phyloP scores from a whole-genome alignment of 1,284 basidiomycete genomes.

The Naganishia cerealis region DNA sequence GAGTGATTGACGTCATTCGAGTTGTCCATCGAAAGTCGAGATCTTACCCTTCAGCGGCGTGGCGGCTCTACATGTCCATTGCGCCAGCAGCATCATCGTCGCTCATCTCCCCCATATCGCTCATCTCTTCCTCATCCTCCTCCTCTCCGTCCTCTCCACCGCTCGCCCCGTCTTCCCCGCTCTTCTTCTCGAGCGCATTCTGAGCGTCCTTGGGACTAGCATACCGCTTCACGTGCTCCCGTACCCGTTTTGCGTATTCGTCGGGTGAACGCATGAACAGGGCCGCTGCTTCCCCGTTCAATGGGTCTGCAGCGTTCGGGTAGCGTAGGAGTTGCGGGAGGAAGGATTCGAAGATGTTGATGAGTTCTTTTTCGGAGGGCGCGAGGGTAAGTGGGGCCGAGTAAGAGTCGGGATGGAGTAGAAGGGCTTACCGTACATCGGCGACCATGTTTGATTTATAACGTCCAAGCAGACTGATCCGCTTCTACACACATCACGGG shows the following conservation, averaged over 20 bases:
- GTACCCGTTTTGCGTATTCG: constrained; percentile 87
- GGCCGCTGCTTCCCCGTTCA: constrained; percentile 96
- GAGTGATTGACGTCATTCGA: not conserved
- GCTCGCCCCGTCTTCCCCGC: constrained; percentile 50
- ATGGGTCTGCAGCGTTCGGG: constrained; percentile 94
- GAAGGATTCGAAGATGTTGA: constrained; percentile 99
- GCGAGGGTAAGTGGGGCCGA: constrained; percentile 34
- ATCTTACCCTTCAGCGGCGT: no score
- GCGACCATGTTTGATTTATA: constrained; percentile 99
- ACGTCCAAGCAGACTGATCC: constrained; percentile 94
- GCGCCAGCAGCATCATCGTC: constrained; percentile 59
- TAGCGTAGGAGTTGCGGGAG: constrained; percentile 94
- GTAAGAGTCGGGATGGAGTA: not conserved
- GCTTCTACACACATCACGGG: constrained; percentile 60
- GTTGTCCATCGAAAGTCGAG: no score
- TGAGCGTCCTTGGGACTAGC: constrained; percentile 55
- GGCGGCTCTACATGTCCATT: constrained; percentile 37
- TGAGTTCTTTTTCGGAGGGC: constrained; percentile 74
- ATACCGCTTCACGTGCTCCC: constrained; percentile 59
- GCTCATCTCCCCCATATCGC: constrained; percentile 83
- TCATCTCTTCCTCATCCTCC: constrained; percentile 77
- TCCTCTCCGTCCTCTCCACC: constrained; percentile 59
- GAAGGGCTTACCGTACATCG: constrained; percentile 80
- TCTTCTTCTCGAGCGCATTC: constrained; percentile 50
- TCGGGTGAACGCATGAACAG: constrained; percentile 95